Conservation (phyloP, 2,329 filamentous ascomycete genomes). For the Nemania abortiva region DNA sequence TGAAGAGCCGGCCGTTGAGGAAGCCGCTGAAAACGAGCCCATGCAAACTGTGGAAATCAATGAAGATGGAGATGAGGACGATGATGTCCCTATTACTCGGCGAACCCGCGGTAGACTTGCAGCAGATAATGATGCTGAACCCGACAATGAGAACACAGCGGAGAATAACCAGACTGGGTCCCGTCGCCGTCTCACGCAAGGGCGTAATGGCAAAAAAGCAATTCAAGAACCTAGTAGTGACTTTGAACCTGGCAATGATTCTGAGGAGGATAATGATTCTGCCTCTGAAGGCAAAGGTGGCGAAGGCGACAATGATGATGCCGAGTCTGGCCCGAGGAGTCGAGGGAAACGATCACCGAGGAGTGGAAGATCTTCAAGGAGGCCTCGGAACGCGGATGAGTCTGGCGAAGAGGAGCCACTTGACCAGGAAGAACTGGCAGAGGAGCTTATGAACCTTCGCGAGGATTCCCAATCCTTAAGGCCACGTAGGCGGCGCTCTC, state of each 20-base stretch:
- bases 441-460: conserved; percentile 73
- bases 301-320: conserved; percentile 56
- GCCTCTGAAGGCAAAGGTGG: conserved; percentile 49
- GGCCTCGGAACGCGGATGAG: conserved; percentile 62
- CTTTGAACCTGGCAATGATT: conserved; percentile 71
- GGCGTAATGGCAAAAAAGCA: conserved; percentile 58
- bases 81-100: conserved; percentile 62
- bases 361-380: conserved; percentile 58
- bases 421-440: conserved; percentile 73
- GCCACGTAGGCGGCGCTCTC: conserved; percentile 61
- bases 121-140: conserved; percentile 39
- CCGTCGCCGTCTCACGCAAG: conserved; percentile 63
- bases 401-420: conserved; percentile 70
- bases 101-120: conserved; percentile 56
- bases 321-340: conserved; percentile 64
- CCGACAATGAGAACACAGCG: conserved; percentile 40
- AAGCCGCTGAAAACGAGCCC: conserved; percentile 47
- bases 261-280: conserved; percentile 65
- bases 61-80: conserved; percentile 58
- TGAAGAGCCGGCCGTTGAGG: conserved; percentile 38
- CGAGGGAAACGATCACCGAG: conserved; percentile 58
- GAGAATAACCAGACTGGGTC: conserved; percentile 49
- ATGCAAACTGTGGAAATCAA: conserved; percentile 51
- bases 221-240: conserved; percentile 69
- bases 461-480: conserved; percentile 66